These are phyloP conservation scores for Coemansia asiatica DNA, from an alignment of 192 early-diverging fungal genomes.

Conservation along the genomic window DNA sequence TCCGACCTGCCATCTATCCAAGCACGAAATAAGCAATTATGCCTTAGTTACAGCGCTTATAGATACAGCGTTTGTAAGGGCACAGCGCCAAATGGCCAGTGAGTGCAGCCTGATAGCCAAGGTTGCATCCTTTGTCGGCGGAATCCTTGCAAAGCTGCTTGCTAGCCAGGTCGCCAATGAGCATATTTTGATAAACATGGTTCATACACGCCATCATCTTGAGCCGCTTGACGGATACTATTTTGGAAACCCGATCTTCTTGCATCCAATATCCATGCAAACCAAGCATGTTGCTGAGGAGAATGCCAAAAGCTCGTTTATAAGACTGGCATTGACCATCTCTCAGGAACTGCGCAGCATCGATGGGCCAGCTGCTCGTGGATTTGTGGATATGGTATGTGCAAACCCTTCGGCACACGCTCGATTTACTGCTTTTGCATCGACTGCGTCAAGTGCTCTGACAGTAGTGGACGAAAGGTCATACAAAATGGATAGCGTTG, in stretches of 20 bases:
- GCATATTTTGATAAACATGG: slow-evolving; percentile 22
- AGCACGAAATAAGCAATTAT: slow-evolving; percentile 14
- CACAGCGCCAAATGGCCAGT: not conserved
- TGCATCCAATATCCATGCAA: slow-evolving; percentile 10
- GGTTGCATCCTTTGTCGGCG: not conserved
- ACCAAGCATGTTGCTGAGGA: not conserved
- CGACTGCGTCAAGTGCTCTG: slow-evolving; percentile 5
- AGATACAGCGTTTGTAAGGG: slow-evolving; percentile 18
- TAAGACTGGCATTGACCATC: slow-evolving; percentile 4
- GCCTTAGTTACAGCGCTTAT: slow-evolving; percentile 32
- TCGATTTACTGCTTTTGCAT: slow-evolving; percentile 14
- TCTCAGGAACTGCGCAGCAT: slow-evolving; percentile 6
- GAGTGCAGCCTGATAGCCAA: not conserved
- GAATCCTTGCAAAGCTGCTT: not conserved
- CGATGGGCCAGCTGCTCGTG: slow-evolving; percentile 11
- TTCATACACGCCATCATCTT: slow-evolving; percentile 20
- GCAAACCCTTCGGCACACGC: slow-evolving; percentile 15
- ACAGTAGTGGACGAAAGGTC: slow-evolving; percentile 30
- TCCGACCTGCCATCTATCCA: no score
- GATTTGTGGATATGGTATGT: slow-evolving; percentile 19
- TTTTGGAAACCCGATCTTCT: slow-evolving; percentile 31
- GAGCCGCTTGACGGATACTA: slow-evolving; percentile 13
- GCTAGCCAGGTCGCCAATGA: not conserved
- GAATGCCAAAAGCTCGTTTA: slow-evolving; percentile 10
- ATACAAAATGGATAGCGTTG: slow-evolving; percentile 20